Base-by-base conservation (phyloP, 129 eudicot genomes). In the Flaveria sonorensis region DNA sequence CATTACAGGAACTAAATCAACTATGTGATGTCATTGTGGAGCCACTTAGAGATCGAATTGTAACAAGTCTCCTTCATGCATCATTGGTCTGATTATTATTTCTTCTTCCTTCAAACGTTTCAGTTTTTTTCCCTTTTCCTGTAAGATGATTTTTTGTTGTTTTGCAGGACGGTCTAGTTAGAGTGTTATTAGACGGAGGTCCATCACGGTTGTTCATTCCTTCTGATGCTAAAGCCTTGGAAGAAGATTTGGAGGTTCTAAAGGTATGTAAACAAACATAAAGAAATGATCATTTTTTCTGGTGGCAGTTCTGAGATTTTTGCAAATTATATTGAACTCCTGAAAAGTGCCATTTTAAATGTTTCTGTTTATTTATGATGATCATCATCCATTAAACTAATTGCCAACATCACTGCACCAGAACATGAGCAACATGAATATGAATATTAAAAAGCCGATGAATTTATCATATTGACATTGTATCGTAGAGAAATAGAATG, bases 171-270 rank as follows among this genome's bases (percentile, higher is more conserved):
- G 99, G 99, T 72, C 83, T 95, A 46, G 76, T 88, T 62, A 88
- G 99, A 24, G 99, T 95, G 40, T 52, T 95, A 77, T 79, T 95
- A 73, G 97, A 95, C 75, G 99, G 99, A 32, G 99, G 99, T 62
- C 90, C 96, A 71, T 86, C 92, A 11, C 95, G 99, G 23, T 39
- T 89, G 39, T 95, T 95, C 85, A 78, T 83, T 46, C 81, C 85
- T 19, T 77, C 87, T 59, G 97, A 95, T 89, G 91, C 92, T 71
- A 91, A 86, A 84, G 81, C 75, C 52, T 72, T 95, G 82, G 99
- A 95, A 82, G 99, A 92, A 80, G 99, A 95, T 84, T 70, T 95
- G 73, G 99, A 95, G 75, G 88, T 88, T 47, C 81, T 95, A 68
- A 95, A 95, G 99, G 99, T 95, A 85, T 55, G 19, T 7, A 18